Evolutionary conservation across 129 eudicot species (phyloP), one percentile per base, ranked within the genome.

Genomic region (Scalesia atractyloides): DNA sequence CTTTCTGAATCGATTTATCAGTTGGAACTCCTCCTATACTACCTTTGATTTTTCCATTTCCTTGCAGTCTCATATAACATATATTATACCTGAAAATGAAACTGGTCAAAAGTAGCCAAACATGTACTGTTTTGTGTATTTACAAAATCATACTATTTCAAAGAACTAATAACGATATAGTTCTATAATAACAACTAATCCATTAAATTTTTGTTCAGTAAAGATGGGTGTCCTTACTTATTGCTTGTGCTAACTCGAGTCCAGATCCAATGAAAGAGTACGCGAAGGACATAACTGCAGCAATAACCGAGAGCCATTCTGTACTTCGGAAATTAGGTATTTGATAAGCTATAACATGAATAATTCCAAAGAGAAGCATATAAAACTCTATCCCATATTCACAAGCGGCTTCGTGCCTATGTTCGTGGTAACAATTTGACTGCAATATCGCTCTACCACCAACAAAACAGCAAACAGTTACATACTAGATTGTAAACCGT

Each of bases 271-370:
- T 81, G 67, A 61, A 43, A 34, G 98, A 79, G 73, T 94, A 94
- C 7, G 85, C 61, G 76, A 88, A 86, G 47, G 98, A n/a, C n/a
- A n/a, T n/a, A n/a, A n/a, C n/a, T n/a, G n/a, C n/a, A n/a, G n/a
- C n/a, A n/a, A n/a, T n/a, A 49, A 86, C 51, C 26, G 97, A 94
- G 37, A 90, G 90, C 97, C 97, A 94, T 72, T 82, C 52, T 9
- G 84, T 86, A 46, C 85, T 72, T 16, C 26, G 84, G 58, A 94
- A 86, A 79, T 86, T 58, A 48, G 96, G 96, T 69, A 90, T 87
- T 66, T 94, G 97, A 16, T 97, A 94, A 56, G 82, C 82, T 15
- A 88, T 0, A 20, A 90, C 39, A 83, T 93, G 90, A 71, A 93
- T 36, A n/a, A 80, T 12, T 66, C 98, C 98, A 75, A 90, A 90